Evolutionary conservation across 805 yeast species (phyloP).

Genomic region (Candida awuae): DNA sequence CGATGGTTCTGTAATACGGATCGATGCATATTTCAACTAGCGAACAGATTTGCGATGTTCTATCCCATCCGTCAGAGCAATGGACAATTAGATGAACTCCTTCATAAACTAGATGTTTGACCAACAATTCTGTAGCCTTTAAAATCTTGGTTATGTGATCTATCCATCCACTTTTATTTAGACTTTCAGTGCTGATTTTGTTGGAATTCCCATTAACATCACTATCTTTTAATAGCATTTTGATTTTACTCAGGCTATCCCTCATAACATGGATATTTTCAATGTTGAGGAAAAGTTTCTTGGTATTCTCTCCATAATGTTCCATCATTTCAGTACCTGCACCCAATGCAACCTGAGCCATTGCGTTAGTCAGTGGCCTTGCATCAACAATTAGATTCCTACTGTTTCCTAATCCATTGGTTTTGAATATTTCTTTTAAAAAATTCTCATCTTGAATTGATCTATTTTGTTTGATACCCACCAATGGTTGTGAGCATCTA

Average conservation of each 20-base stretch:
- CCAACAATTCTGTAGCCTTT: constrained; percentile 67
- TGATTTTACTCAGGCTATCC: constrained; percentile 62
- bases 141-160: constrained; percentile 60
- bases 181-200: constrained; percentile 41
- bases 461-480: constrained; percentile 80
- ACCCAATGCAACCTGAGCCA: constrained; percentile 94
- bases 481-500: constrained; percentile 87
- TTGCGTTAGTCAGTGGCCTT: constrained; percentile 87
- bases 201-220: constrained; percentile 41
- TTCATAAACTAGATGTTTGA: constrained; percentile 75
- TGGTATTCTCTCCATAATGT: constrained; percentile 49
- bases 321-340: constrained; percentile 97
- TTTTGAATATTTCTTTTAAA: constrained; percentile 61
- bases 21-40: constrained; percentile 81
- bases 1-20: constrained; percentile 79
- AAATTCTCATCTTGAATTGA: constrained; percentile 88
- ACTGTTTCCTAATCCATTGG: constrained; percentile 35
- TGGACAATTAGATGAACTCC: constrained; percentile 79
- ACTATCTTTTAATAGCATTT: constrained; percentile 55
- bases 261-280: constrained; percentile 96
- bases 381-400: constrained; percentile 76
- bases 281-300: constrained; percentile 73
- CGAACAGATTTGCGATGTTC: constrained; percentile 85
- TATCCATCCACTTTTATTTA: constrained; percentile 72
- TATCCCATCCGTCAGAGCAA: constrained; percentile 98